Conservation (phyloP, 2,329 filamentous ascomycete species). For the Fonsecaea pedrosoi region DNA sequence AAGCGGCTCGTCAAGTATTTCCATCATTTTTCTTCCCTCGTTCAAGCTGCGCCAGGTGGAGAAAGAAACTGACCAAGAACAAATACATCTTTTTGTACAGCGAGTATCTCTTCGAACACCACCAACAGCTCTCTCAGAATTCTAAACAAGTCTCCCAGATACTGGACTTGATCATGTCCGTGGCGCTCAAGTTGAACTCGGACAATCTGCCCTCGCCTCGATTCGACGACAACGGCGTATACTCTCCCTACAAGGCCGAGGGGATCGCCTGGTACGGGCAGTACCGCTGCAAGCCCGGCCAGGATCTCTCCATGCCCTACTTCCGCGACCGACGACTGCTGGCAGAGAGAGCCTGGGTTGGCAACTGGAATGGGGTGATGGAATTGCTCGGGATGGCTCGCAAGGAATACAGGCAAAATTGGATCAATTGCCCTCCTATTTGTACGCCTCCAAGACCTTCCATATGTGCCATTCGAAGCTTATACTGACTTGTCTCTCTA, state of each 20-base stretch:
- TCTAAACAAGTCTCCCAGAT: conserved; percentile 1
- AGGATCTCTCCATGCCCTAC: not conserved
- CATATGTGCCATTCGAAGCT: not conserved
- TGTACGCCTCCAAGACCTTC: not conserved
- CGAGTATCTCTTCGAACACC: not conserved
- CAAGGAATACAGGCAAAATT: not conserved
- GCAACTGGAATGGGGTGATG: not conserved
- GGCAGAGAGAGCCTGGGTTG: not conserved
- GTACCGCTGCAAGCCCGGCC: conserved; percentile 2
- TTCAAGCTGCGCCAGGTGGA: not conserved
- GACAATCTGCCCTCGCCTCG: not conserved
- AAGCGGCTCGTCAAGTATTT: conserved; percentile 2
- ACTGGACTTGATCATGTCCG: not conserved
- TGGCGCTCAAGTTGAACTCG: not conserved
- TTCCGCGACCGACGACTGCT: not conserved
- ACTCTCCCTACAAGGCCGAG: conserved; percentile 2
- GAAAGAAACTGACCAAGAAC: not conserved
- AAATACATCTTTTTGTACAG: not conserved
- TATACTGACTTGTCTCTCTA: not conserved
- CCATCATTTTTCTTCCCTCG: too few relatives aligned
- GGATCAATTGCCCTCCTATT: not conserved
- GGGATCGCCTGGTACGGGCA: conserved; percentile 1
- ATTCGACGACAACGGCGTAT: conserved; percentile 3
- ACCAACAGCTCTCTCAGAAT: not conserved
- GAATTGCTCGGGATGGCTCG: not conserved